A percentile compares a stretch with the other conserved stretches of the same genome.
These are phyloP conservation scores for Microstroma glucosiphilum DNA, from an alignment of 1,284 basidiomycete genomes.

Conservation along the genomic window DNA sequence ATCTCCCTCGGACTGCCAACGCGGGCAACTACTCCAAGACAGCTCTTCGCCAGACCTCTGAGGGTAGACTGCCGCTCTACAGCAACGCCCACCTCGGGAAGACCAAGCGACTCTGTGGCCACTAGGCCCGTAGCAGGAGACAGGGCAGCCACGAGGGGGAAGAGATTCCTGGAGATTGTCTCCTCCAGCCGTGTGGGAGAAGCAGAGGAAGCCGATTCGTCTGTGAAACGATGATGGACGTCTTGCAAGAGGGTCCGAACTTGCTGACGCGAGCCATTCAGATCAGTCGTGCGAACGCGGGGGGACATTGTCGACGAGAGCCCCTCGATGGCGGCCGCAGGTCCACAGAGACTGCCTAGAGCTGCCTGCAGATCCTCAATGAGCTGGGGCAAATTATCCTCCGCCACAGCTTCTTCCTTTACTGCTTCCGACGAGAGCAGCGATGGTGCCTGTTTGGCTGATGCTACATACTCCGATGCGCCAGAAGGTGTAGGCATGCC, in stretches of 20 bases:
- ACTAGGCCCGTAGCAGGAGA: conserved; percentile 27
- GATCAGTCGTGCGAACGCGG: not conserved
- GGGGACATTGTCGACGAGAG: not conserved
- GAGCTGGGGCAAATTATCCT: conserved; percentile 22
- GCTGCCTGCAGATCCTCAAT: conserved; percentile 20
- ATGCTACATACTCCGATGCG: not conserved
- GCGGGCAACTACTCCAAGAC: conserved; percentile 24
- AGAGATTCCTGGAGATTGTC: conserved; percentile 18
- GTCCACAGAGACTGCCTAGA: conserved; percentile 16
- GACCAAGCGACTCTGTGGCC: not conserved
- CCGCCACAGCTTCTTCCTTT: conserved; percentile 22
- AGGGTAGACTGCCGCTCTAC: conserved; percentile 9
- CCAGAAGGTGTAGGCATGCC: not conserved
- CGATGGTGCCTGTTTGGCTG: conserved; percentile 24
- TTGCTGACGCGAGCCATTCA: conserved; percentile 12
- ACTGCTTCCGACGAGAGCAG: conserved; percentile 26
- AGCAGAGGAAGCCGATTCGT: not conserved
- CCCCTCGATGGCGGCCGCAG: not conserved
- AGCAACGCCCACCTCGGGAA: not conserved
- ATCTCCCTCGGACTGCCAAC: conserved; percentile 31
- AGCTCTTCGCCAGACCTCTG: conserved; percentile 14
- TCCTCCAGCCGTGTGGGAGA: not conserved
- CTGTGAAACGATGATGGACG: conserved; percentile 8
- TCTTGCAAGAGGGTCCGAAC: conserved; percentile 8
- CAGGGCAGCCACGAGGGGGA: conserved; percentile 30